These are phyloP conservation scores for Tephrocybe sp. DNA, from an alignment of 768 basidiomycete genomes.

Conservation along the genomic window DNA sequence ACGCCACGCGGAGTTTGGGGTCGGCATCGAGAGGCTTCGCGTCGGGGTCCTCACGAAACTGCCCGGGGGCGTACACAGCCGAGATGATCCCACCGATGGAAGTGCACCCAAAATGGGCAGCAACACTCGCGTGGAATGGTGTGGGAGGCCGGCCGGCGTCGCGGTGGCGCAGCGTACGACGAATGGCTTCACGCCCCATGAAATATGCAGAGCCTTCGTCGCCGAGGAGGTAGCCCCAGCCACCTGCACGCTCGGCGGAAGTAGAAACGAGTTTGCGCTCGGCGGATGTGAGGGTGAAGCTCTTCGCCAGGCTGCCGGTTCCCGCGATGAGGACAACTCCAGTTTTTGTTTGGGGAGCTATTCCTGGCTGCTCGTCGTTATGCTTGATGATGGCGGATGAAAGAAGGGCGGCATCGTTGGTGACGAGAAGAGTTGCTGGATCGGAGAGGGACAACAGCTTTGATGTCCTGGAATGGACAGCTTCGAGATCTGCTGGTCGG, in stretches of 20 bases:
- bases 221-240: conserved; percentile 28
- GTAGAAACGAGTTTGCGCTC: conserved; percentile 11
- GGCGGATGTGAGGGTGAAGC: conserved; percentile 16
- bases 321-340: conserved; percentile 24
- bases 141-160: conserved; percentile 20
- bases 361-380: not conserved
- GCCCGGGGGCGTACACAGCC: conserved; percentile 21
- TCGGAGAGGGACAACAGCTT: conserved; percentile 18
- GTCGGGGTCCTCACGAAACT: conserved; percentile 9
- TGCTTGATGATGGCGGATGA: conserved; percentile 20
- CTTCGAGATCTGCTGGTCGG: conserved; percentile 19
- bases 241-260: conserved; percentile 20
- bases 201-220: conserved; percentile 27
- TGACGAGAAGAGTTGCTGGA: conserved; percentile 17
- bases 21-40: conserved; percentile 13
- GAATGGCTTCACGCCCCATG: conserved; percentile 25
- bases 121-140: conserved; percentile 17
- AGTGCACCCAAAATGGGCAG: conserved; percentile 20
- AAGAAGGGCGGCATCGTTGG: conserved; percentile 28
- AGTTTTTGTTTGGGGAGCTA: conserved; percentile 13
- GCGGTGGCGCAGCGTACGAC: conserved; percentile 16
- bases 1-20: conserved; percentile 26
- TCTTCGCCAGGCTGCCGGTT: conserved; percentile 25
- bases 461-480: conserved; percentile 15
- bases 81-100: conserved; percentile 21